Evolutionary conservation across 148 eudicot genomes (phyloP).

Genomic region (Rhododendron ovatum): DNA sequence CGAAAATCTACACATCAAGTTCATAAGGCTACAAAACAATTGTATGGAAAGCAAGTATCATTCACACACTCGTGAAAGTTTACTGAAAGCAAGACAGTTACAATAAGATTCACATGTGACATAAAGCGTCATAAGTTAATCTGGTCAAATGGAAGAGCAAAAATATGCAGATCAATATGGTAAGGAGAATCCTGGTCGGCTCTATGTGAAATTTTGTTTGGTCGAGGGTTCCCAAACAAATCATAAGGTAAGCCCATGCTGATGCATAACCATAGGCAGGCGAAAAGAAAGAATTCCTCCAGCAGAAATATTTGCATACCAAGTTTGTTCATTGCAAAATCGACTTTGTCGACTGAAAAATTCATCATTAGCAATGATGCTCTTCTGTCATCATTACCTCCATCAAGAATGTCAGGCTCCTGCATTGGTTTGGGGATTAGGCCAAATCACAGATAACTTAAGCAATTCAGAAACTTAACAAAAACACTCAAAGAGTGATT

Average conservation of each 20-base stretch:
- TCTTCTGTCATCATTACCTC: conserved; percentile 41
- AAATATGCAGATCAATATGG: neutral
- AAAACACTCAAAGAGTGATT: neutral
- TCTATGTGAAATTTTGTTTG: neutral
- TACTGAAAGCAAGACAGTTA: neutral
- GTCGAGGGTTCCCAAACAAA: neutral
- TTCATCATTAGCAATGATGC: conserved; percentile 71
- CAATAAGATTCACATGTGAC: neutral
- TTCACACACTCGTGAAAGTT: neutral
- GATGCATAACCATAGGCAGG: neutral
- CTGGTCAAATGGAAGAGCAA: conserved; percentile 1
- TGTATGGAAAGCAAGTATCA: neutral
- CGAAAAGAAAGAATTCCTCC: neutral
- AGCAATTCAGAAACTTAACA: neutral
- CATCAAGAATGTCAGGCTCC: conserved; percentile 55
- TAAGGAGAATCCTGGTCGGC: neutral
- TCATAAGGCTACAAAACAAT: conserved; percentile 5
- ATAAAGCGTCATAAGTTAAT: neutral
- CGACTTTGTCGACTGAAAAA: conserved; percentile 63
- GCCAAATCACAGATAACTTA: neutral
- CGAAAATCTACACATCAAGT: neutral
- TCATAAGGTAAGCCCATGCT: neutral
- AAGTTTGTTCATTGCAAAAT: conserved; percentile 70
- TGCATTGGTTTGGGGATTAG: conserved; percentile 19
- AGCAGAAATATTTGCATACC: conserved; percentile 46